Conservation (phyloP, 1,139 yeast species). For the Candida frijolesensis region DNA sequence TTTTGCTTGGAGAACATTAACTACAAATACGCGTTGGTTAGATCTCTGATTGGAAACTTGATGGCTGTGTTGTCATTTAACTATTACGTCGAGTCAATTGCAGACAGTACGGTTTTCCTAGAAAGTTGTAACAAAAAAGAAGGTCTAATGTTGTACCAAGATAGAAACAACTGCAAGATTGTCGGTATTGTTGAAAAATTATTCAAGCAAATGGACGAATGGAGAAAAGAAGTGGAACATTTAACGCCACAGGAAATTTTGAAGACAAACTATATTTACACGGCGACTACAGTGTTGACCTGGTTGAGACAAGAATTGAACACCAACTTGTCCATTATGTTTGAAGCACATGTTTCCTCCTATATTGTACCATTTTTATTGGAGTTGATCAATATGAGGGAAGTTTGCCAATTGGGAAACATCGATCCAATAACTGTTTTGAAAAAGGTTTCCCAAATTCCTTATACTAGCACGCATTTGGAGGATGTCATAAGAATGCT, state of each 20-base stretch:
- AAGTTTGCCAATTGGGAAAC: slow-evolving; percentile 76
- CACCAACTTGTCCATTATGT: slow-evolving; percentile 42
- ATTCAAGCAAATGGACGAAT: slow-evolving; percentile 47
- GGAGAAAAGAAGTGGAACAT: slow-evolving; percentile 38
- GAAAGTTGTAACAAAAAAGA: slow-evolving; percentile 29
- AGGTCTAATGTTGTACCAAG: slow-evolving; percentile 29
- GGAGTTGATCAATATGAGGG: slow-evolving; percentile 69
- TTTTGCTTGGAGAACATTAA: slow-evolving; percentile 50
- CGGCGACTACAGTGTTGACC: slow-evolving; percentile 47
- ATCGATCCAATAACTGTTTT: slow-evolving; percentile 58
- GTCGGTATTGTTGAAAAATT: slow-evolving; percentile 28
- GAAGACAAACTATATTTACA: slow-evolving; percentile 48
- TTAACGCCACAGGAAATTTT: slow-evolving; percentile 48
- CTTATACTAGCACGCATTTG: slow-evolving; percentile 48
- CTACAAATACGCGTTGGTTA: slow-evolving; percentile 76
- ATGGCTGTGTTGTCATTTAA: slow-evolving; percentile 58
- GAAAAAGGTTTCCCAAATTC: slow-evolving; percentile 59
- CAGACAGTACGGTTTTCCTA: slow-evolving; percentile 47
- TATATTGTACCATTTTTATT: slow-evolving; percentile 73
- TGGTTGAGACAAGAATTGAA: slow-evolving; percentile 46
- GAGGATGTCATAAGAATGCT: slow-evolving; percentile 53
- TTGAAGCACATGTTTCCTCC: slow-evolving; percentile 38
- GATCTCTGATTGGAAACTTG: slow-evolving; percentile 70
- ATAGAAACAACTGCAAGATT: slow-evolving; percentile 26
- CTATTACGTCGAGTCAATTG: slow-evolving; percentile 52